Conservation (phyloP, 164 flowering plant genomes). For the Berberis vulgaris region DNA sequence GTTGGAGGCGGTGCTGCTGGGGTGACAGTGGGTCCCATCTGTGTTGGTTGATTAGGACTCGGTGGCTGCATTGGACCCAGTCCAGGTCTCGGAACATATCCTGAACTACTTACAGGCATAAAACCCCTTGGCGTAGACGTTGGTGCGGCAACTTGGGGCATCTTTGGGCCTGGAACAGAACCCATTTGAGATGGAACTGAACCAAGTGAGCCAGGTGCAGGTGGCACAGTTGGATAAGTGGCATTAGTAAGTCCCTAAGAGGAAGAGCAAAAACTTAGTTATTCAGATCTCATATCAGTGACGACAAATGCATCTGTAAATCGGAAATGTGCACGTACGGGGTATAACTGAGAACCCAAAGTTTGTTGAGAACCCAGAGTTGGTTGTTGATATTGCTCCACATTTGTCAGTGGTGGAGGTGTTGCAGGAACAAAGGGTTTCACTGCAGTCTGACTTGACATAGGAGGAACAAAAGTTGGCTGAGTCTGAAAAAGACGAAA, state of each 20-base stretch:
- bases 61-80: constrained; percentile 53
- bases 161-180: constrained; percentile 18
- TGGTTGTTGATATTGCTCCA: constrained; percentile 83
- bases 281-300: neutral
- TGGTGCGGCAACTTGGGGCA: constrained; percentile 58
- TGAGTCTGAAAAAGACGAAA: constrained; percentile 6
- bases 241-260: constrained; percentile 43
- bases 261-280: neutral
- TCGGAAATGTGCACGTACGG: constrained; percentile 35
- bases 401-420: constrained; percentile 51
- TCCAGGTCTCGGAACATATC: constrained; percentile 46
- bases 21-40: constrained; percentile 29
- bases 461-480: constrained; percentile 42
- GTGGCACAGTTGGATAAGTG: constrained; percentile 37
- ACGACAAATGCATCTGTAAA: neutral
- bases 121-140: constrained; percentile 38
- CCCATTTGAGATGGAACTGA: constrained; percentile 21
- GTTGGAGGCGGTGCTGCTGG: constrained; percentile 90
- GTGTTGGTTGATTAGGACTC: constrained; percentile 49
- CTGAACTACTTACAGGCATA: constrained; percentile 50
- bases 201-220: constrained; percentile 36
- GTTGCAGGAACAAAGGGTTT: constrained; percentile 70
- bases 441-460: constrained; percentile 33
- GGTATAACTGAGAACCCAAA: constrained; percentile 75
- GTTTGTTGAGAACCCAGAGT: constrained; percentile 16